phyloP scores from a whole-genome alignment of 1,284 basidiomycete species.

The Cutaneotrichosporon arboriforme region DNA sequence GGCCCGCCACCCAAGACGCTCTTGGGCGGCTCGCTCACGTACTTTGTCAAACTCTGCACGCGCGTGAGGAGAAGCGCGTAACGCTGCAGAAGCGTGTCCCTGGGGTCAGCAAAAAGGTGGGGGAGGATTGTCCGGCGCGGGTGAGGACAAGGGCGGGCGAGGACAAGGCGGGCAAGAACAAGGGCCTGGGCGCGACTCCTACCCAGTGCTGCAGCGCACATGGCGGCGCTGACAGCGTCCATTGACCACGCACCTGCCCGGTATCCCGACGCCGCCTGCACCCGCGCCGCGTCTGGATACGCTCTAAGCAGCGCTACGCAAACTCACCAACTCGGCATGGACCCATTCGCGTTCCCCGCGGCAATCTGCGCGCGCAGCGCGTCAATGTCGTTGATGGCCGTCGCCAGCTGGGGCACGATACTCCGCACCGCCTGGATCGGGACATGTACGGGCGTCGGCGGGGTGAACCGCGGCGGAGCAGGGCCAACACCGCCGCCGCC shows the following conservation, averaged over 20 bases:
- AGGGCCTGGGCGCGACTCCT: too few relatives aligned
- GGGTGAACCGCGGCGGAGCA: conserved; percentile 11
- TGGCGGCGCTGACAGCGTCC: too few relatives aligned
- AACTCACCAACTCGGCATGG: conserved; percentile 40
- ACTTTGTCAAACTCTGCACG: conserved; percentile 29
- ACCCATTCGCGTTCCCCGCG: conserved; percentile 28
- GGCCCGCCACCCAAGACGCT: background rate
- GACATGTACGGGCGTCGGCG: conserved; percentile 28
- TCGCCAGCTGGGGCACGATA: conserved; percentile 35
- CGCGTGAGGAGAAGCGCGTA: conserved; percentile 39
- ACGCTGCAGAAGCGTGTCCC: conserved; percentile 39
- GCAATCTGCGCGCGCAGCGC: conserved; percentile 29
- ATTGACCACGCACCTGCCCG: too few relatives aligned
- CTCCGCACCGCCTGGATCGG: conserved; percentile 28
- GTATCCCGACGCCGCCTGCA: too few relatives aligned
- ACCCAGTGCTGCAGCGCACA: too few relatives aligned
- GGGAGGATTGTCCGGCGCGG: background rate
- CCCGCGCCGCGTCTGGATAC: background rate
- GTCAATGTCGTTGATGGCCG: conserved; percentile 45
- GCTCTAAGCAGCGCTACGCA: too few relatives aligned
- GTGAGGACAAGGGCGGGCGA: background rate
- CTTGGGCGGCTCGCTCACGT: conserved; percentile 19
- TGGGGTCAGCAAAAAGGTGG: conserved; percentile 8
- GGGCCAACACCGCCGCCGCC: background rate
- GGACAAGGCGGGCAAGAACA: too few relatives aligned